Evolutionary conservation across 1,284 basidiomycete genomes (phyloP).

Genomic region (Cutaneotrichosporon arboriforme): DNA sequence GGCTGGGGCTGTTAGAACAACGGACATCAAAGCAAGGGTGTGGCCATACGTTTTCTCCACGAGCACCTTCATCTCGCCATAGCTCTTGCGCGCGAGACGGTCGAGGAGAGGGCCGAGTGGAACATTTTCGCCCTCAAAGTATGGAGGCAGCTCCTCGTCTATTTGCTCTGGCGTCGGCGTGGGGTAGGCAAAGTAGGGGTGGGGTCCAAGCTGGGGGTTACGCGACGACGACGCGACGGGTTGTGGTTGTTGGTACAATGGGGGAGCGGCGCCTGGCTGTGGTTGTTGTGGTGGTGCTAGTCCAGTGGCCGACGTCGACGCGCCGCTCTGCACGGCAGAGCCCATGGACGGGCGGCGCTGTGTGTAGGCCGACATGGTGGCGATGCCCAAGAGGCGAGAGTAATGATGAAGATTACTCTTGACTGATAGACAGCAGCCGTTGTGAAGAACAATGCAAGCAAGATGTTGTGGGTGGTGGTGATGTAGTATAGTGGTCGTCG

Average conservation of each 20-base stretch:
- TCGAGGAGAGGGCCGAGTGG: constrained; percentile 35
- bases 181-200: constrained; percentile 40
- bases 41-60: constrained; percentile 35
- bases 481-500: no score
- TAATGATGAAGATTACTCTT: no score
- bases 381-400: not conserved
- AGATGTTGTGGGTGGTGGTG: no score
- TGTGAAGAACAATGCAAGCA: no score
- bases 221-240: constrained; percentile 15
- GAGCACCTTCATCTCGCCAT: constrained; percentile 33
- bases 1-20: constrained; percentile 6
- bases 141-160: constrained; percentile 41
- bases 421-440: no score
- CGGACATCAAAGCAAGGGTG: no score
- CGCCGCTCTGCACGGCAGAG: not conserved
- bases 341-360: not conserved
- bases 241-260: constrained; percentile 15
- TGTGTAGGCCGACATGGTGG: not conserved
- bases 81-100: constrained; percentile 30
- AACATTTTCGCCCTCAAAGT: constrained; percentile 37
- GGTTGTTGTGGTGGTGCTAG: not conserved
- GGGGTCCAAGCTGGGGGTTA: constrained; percentile 38
- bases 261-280: not conserved
- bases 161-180: constrained; percentile 35
- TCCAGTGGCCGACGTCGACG: not conserved